These are phyloP conservation scores for Jatropha curcas DNA, from an alignment of 345 rosid genomes.

Conservation along the genomic window DNA sequence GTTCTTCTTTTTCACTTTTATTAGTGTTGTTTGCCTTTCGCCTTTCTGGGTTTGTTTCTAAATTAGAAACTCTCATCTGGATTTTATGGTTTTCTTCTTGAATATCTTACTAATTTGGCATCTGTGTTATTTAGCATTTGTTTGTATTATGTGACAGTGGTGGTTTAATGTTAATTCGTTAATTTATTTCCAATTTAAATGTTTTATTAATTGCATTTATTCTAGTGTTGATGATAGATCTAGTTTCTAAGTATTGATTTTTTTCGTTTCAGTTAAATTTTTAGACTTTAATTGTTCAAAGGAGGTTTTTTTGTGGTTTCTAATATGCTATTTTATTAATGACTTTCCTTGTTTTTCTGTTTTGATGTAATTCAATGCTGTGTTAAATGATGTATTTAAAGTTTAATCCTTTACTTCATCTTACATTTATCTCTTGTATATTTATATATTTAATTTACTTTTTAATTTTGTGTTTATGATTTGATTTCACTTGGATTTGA, in stretches of 20 bases:
- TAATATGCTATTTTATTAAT: not conserved
- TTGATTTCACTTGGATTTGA: constrained; percentile 12
- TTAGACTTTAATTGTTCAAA: not conserved
- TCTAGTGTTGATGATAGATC: constrained; percentile 9
- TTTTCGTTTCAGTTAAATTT: not conserved
- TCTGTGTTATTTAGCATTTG: constrained; percentile 14
- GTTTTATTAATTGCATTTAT: not conserved
- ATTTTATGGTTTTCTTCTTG: not conserved
- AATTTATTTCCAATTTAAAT: constrained; percentile 6
- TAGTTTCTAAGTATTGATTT: not conserved
- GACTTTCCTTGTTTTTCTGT: not conserved
- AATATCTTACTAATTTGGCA: constrained; percentile 24
- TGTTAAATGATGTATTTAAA: too few relatives aligned
- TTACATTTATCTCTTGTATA: not conserved
- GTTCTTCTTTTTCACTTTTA: not conserved
- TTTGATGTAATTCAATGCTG: not conserved
- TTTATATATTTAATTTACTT: not conserved
- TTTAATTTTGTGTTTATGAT: not conserved
- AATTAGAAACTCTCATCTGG: not conserved
- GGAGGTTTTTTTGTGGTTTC: not conserved
- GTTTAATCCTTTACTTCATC: too few relatives aligned
- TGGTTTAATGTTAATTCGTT: not conserved
- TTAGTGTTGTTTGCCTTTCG: not conserved
- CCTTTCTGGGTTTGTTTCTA: constrained; percentile 10
- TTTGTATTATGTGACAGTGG: constrained; percentile 9